Base-by-base conservation (phyloP, 2,329 filamentous ascomycete species). In the Fusarium virguliforme region DNA sequence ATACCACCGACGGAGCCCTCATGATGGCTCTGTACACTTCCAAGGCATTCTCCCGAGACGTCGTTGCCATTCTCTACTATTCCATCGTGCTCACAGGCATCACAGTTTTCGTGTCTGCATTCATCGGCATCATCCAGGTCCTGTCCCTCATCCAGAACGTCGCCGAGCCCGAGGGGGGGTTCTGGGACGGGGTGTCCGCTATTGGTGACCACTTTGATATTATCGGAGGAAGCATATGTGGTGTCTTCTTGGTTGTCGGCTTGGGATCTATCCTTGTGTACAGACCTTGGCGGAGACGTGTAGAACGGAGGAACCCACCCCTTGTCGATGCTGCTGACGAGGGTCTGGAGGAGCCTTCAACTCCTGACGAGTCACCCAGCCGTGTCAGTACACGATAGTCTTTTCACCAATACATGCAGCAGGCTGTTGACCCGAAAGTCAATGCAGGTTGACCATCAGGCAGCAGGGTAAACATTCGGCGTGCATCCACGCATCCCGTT, bases 11-110 rank as follows among this genome's bases (percentile, higher is more conserved):
- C 75, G 95, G 95, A 26, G 95, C 95, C 1, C 86, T 98, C 22
- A 98, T 98, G 95, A 95, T 97, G 89, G 91, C 92, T 1, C 85
- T 98, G 1, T 98, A 99, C 81, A 94, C 95, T 0, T 92, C 91
- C 40, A 93, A 89, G 67, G 85, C 92, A 32, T 91, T 97, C 51
- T 90, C 93, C 0, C 86, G 92, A 63, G 95, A 98, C 76, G 88
- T 88, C 1, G 89, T 98, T n/a, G 94, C 95, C 0, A 95, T 98
- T 51, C 83, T 97, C 1, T 98, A 98, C 82, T 98, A 98, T 82
- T 97, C 94, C 12, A 92, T 95, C 72, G 92, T 97, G 0, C 86
- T 97, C 30, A 97, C 94, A 0, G 89, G 88, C 4, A 89, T 97
- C 57, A 98, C 94, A 0, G 92, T 97, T 26, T 82, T 92, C 5